phyloP scores from a whole-genome alignment of 2,329 filamentous ascomycete genomes.

The Penicillium sp. region DNA sequence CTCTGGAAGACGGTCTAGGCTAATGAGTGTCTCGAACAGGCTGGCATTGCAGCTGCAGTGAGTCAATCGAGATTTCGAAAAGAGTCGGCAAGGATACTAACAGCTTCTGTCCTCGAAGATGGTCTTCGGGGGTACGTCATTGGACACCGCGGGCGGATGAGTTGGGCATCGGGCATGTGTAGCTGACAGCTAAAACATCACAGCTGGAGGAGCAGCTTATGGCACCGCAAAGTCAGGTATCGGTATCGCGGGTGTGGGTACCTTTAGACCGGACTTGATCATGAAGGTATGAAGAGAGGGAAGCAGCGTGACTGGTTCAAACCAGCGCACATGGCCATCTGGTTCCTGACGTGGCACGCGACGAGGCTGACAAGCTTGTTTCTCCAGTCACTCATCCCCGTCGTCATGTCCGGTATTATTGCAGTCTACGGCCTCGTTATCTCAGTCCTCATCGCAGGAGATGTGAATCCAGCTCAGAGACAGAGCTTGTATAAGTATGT shows the following conservation, averaged over 20 bases:
- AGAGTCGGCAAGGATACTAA: constrained; percentile 24
- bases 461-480: constrained; percentile 69
- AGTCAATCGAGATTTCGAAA: constrained; percentile 23
- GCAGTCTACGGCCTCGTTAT: constrained; percentile 98
- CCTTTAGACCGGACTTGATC: constrained; percentile 66
- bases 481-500: constrained; percentile 84
- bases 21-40: constrained; percentile 38
- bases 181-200: constrained; percentile 24
- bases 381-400: constrained; percentile 51
- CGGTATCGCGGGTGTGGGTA: constrained; percentile 67
- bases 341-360: not conserved
- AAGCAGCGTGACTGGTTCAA: not conserved
- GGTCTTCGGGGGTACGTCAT: constrained; percentile 54
- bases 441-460: constrained; percentile 90
- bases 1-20: constrained; percentile 11
- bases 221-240: constrained; percentile 69
- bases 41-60: constrained; percentile 53
- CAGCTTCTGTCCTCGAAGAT: constrained; percentile 40
- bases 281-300: constrained; percentile 59
- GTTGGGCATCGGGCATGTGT: constrained; percentile 6
- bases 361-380: constrained; percentile 22
- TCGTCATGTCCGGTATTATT: constrained; percentile 97
- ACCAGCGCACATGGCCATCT: not conserved
- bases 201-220: constrained; percentile 67
- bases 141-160: constrained; percentile 5